Percentiles rank a stretch among this genome's conserved stretches.
Conservation (phyloP, 306 rosid species). For the Sophora flavescens region DNA sequence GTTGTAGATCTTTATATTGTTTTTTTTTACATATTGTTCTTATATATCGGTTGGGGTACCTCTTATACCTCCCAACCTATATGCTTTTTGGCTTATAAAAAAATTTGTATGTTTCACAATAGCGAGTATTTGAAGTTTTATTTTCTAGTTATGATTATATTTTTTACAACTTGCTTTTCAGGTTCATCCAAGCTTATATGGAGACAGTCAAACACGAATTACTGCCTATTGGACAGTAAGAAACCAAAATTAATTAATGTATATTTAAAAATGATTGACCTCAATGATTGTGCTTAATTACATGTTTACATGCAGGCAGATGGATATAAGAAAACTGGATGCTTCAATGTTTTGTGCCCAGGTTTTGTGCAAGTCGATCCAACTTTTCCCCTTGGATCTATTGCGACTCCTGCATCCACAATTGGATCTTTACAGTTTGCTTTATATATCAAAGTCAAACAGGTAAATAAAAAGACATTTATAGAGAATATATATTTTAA, state of each 20-base stretch:
- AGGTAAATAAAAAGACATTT: no score
- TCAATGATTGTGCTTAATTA: not conserved
- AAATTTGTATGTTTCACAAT: no score
- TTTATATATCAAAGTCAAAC: not conserved
- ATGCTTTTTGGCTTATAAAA: no score
- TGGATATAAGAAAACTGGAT: not conserved
- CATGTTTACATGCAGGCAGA: not conserved
- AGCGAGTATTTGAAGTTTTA: no score
- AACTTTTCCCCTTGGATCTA: not conserved
- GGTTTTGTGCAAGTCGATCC: constrained; percentile 2
- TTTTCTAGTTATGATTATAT: not conserved
- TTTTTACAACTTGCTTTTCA: not conserved
- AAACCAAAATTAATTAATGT: not conserved
- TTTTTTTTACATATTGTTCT: no score
- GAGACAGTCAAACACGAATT: not conserved
- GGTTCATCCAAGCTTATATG: constrained; percentile 2
- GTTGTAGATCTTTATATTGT: no score
- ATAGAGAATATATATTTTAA: no score
- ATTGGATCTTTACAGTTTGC: not conserved
- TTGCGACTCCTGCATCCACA: rapidly evolving
- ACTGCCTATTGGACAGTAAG: constrained; percentile 31
- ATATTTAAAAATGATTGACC: not conserved
- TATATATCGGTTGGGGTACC: no score
- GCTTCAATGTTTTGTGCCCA: not conserved
- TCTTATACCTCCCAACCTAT: no score